phyloP scores from a whole-genome alignment of 352 stramenopile species.

The Thalassiosira livingstoniorum region DNA sequence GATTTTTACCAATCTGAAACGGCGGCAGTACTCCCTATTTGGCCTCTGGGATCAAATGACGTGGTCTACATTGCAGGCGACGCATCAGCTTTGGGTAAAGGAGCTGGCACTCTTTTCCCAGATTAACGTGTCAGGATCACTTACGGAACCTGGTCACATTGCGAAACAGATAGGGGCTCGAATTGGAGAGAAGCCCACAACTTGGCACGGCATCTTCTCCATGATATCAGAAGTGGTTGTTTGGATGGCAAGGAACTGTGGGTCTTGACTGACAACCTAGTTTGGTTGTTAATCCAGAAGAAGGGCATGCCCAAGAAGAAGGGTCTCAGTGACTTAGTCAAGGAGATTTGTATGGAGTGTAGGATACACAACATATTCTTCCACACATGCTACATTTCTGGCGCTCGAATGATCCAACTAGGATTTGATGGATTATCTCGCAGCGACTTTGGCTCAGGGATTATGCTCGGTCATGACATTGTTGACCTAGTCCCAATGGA shows the following conservation, averaged over 20 bases:
- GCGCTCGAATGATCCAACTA: neutral
- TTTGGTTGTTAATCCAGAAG: too few species aligned
- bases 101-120: neutral
- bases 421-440: neutral
- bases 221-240: neutral
- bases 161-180: neutral
- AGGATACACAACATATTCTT: neutral
- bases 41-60: neutral
- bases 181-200: too few species aligned
- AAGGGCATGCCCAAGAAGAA: neutral
- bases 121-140: neutral
- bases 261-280: neutral
- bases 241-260: neutral
- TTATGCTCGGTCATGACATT: neutral
- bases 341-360: neutral
- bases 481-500: neutral
- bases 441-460: neutral
- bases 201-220: too few species aligned
- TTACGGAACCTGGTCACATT: neutral
- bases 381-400: neutral
- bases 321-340: neutral
- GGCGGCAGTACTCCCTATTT: neutral
- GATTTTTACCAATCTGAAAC: neutral
- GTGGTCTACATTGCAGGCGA: neutral
- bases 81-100: neutral